phyloP scores from a whole-genome alignment of 2,329 filamentous ascomycete species.

The Gyromitra esculenta region DNA sequence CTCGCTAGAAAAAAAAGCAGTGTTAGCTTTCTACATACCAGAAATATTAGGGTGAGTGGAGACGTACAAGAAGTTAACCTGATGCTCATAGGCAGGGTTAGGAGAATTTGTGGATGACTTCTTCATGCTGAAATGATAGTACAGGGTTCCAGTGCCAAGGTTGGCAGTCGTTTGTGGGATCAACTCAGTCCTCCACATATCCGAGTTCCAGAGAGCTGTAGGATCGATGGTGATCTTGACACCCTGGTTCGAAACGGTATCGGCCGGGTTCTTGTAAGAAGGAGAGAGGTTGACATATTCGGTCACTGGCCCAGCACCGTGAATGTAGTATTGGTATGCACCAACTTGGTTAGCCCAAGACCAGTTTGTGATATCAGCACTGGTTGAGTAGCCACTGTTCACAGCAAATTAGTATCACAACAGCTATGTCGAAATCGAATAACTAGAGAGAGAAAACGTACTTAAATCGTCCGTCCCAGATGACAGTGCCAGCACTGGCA shows the following conservation, averaged over 20 bases:
- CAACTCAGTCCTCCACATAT: constrained; percentile 78
- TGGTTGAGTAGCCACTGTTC: constrained; percentile 63
- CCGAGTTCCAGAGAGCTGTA: constrained; percentile 76
- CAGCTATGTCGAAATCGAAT: neutral
- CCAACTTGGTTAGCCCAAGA: constrained; percentile 75
- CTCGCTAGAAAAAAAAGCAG: constrained; percentile 64
- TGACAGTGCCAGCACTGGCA: constrained; percentile 63
- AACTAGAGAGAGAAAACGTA: constrained; percentile 22
- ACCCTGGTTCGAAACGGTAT: constrained; percentile 70
- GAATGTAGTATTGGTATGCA: constrained; percentile 72
- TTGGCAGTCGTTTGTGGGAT: constrained; percentile 75
- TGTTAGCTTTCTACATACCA: constrained; percentile 5
- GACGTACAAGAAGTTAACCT: constrained; percentile 67
- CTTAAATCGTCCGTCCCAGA: constrained; percentile 75
- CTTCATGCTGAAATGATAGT: constrained; percentile 77
- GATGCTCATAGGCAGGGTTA: constrained; percentile 72
- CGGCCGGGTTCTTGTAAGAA: constrained; percentile 72
- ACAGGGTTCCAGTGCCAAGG: constrained; percentile 73
- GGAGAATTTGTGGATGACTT: constrained; percentile 70
- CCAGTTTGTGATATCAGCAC: constrained; percentile 70
- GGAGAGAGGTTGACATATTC: constrained; percentile 72
- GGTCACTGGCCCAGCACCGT: constrained; percentile 68
- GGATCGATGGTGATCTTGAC: constrained; percentile 73
- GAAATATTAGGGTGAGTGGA: neutral
- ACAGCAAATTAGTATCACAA: constrained; percentile 18